These are phyloP conservation scores for Epichloe sibirici DNA, from an alignment of 2,329 filamentous ascomycete genomes.

Conservation along the genomic window DNA sequence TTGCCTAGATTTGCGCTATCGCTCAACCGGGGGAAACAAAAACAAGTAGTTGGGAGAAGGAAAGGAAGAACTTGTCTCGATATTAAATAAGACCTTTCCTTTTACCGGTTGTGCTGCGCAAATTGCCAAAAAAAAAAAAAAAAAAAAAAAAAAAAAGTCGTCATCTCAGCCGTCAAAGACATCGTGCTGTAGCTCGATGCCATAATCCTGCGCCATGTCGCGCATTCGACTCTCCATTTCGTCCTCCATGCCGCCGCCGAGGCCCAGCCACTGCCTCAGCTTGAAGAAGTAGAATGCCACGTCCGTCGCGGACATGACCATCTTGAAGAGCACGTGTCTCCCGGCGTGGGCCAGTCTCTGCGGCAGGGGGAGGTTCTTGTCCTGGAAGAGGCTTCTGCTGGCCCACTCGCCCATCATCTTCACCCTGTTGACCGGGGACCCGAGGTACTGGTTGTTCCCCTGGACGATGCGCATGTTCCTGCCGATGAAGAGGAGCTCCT, in stretches of 20 bases:
- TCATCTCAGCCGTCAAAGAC: slow-evolving; percentile 67
- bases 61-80: background rate
- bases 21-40: background rate
- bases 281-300: slow-evolving; percentile 73
- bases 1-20: background rate
- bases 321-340: slow-evolving; percentile 69
- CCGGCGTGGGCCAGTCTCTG: slow-evolving; percentile 59
- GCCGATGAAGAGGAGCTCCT: slow-evolving; percentile 84
- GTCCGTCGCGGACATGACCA: slow-evolving; percentile 65
- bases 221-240: slow-evolving; percentile 83
- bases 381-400: slow-evolving; percentile 67
- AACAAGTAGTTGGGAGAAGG: background rate
- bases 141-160: background rate
- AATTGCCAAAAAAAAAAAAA: background rate
- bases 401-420: slow-evolving; percentile 94
- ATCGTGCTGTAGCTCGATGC: slow-evolving; percentile 77
- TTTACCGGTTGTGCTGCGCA: no score
- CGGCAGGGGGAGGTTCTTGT: slow-evolving; percentile 46
- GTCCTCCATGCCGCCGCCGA: slow-evolving; percentile 83
- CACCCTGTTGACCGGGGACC: slow-evolving; percentile 79
- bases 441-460: slow-evolving; percentile 83
- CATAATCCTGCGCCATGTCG: slow-evolving; percentile 79
- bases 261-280: slow-evolving; percentile 61
- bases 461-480: slow-evolving; percentile 89
- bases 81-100: no score